phyloP scores from a whole-genome alignment of 2,329 filamentous ascomycete genomes.

The Clarireedia homoeocarpa region DNA sequence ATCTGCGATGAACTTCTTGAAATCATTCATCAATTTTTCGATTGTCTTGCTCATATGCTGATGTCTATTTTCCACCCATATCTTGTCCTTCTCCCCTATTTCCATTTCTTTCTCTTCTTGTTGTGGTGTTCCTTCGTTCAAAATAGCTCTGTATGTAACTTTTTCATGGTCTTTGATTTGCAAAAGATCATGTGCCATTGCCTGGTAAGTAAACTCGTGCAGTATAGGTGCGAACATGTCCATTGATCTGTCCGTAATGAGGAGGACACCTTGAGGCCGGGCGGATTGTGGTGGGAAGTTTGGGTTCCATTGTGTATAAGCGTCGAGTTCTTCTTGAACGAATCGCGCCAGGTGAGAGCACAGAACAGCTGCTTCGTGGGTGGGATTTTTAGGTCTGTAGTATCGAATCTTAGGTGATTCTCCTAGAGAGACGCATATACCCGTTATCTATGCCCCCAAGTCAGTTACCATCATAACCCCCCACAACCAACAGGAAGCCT shows the following conservation, averaged over 20 bases:
- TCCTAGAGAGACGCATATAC: slow-evolving; percentile 83
- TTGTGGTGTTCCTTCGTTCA: slow-evolving; percentile 65
- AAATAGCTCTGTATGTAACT: slow-evolving; percentile 70
- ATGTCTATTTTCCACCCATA: slow-evolving; percentile 94
- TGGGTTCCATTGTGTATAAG: slow-evolving; percentile 75
- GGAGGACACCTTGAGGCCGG: slow-evolving; percentile 71
- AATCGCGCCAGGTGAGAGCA: slow-evolving; percentile 85
- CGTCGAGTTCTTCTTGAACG: slow-evolving; percentile 83
- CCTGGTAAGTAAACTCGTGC: slow-evolving; percentile 97
- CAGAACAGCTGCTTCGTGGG: slow-evolving; percentile 81
- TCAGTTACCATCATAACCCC: slow-evolving; percentile 12
- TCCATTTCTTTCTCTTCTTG: slow-evolving; percentile 86
- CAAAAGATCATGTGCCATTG: slow-evolving; percentile 92
- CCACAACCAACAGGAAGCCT: background rate
- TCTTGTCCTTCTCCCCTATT: slow-evolving; percentile 79
- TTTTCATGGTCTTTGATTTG: slow-evolving; percentile 85
- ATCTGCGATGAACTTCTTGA: slow-evolving; percentile 81
- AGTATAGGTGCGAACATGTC: slow-evolving; percentile 80
- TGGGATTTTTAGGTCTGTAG: slow-evolving; percentile 66
- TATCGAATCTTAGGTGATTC: slow-evolving; percentile 93
- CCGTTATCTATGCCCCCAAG: slow-evolving; percentile 55
- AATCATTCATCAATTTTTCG: slow-evolving; percentile 85
- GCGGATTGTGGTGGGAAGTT: slow-evolving; percentile 76
- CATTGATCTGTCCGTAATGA: slow-evolving; percentile 90
- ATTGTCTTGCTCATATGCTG: slow-evolving; percentile 98